These are phyloP conservation scores for Diddensiella transvaalensis DNA, from an alignment of 805 yeast species.

Conservation along the genomic window DNA sequence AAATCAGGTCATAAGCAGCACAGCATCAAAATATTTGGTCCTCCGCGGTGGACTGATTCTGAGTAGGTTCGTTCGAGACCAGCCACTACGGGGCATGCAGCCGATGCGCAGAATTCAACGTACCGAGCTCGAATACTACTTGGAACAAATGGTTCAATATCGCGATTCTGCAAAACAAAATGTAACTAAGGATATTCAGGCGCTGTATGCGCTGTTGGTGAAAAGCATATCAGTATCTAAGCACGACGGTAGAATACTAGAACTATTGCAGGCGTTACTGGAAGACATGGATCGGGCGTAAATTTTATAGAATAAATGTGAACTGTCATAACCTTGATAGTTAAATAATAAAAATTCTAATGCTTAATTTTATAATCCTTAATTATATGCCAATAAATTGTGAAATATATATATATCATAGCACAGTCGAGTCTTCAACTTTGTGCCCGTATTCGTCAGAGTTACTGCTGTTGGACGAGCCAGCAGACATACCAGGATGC, in stretches of 20 bases:
- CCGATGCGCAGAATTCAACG: slow-evolving; percentile 69
- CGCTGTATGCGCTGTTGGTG: slow-evolving; percentile 14
- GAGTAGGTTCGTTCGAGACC: slow-evolving; percentile 62
- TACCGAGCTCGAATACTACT: slow-evolving; percentile 47
- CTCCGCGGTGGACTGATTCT: slow-evolving; percentile 59
- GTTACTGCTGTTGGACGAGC: neutral
- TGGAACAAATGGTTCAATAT: neutral
- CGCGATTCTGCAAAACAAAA: neutral
- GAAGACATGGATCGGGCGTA: neutral
- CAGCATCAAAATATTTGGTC: slow-evolving; percentile 47
- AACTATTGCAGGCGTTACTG: slow-evolving; percentile 8
- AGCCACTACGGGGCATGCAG: slow-evolving; percentile 50
- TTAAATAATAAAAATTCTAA: too few species aligned
- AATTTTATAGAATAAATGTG: slow-evolving; percentile 1
- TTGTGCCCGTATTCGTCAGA: neutral
- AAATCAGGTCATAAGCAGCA: slow-evolving; percentile 25
- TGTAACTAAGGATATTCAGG: neutral
- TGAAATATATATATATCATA: slow-evolving; percentile 7
- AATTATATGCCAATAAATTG: slow-evolving; percentile 3
- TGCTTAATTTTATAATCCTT: too few species aligned
- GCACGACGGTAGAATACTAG: slow-evolving; percentile 8
- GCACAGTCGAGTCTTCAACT: slow-evolving; percentile 2
- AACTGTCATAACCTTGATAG: too few species aligned
- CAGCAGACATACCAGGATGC: slow-evolving; percentile 4
- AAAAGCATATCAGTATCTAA: slow-evolving; percentile 11